phyloP scores from a whole-genome alignment of 495 filamentous ascomycete genomes.

The Aspergillus incahuasiensis region DNA sequence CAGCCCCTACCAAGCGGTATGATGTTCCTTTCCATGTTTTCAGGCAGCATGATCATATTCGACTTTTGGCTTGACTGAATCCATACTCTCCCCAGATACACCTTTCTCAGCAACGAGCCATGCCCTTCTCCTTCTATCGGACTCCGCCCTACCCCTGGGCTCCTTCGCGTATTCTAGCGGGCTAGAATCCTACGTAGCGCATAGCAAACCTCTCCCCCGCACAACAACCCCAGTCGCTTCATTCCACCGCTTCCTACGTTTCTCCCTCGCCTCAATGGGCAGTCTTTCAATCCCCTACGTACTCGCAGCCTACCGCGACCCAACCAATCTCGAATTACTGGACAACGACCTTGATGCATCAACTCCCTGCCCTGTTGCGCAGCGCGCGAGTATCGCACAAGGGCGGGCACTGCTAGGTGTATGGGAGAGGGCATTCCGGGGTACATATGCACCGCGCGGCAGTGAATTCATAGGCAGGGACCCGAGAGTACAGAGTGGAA shows the following conservation, averaged over 20 bases:
- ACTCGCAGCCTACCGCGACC: constrained; percentile 65
- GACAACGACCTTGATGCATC: constrained; percentile 86
- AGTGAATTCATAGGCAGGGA: constrained; percentile 1
- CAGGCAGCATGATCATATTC: too few relatives aligned
- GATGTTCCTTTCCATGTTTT: background rate
- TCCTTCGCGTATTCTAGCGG: constrained; percentile 96
- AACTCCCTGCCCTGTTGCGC: constrained; percentile 79
- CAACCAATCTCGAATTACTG: constrained; percentile 50
- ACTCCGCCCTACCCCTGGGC: constrained; percentile 92
- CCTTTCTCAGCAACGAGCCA: constrained; percentile 43
- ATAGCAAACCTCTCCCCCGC: constrained; percentile 50
- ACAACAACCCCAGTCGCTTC: constrained; percentile 33
- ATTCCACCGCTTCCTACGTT: constrained; percentile 70
- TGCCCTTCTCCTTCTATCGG: constrained; percentile 84
- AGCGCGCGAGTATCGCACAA: constrained; percentile 78
- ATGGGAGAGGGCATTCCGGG: constrained; percentile 75
- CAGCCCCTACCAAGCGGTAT: constrained; percentile 12
- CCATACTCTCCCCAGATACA: background rate
- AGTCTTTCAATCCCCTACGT: constrained; percentile 81
- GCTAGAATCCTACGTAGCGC: constrained; percentile 89
- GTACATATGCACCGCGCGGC: constrained; percentile 22
- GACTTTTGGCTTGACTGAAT: too few relatives aligned
- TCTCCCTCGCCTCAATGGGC: constrained; percentile 74
- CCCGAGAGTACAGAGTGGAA: constrained; percentile 19
- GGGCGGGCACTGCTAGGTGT: constrained; percentile 79